Percentiles rank a stretch among this genome's conserved stretches.
phyloP scores from a whole-genome alignment of 768 basidiomycete species.

The Gloeophyllum trabeum region DNA sequence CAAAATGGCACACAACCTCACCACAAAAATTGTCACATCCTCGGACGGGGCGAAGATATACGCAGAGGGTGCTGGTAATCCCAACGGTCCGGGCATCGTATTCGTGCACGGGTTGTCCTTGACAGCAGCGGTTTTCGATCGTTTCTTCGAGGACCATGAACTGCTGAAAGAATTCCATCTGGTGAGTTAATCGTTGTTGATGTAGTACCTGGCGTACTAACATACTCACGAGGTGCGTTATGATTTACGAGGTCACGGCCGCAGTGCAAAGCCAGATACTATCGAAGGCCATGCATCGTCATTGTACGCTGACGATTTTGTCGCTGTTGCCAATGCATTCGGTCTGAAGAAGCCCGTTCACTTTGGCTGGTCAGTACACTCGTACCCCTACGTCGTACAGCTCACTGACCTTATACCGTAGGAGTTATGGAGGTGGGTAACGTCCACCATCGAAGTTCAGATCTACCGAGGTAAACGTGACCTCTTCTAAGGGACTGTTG shows the following conservation, averaged over 20 bases:
- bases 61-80: no score
- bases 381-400: constrained; percentile 4
- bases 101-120: no score
- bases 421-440: constrained; percentile 7
- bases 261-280: constrained; percentile 7
- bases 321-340: constrained; percentile 10
- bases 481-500: constrained; percentile 8
- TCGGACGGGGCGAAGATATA: no score
- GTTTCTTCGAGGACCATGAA: no score
- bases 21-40: no score
- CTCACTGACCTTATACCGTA: background rate
- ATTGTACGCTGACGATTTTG: constrained; percentile 12
- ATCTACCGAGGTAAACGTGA: background rate
- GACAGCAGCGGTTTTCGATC: no score
- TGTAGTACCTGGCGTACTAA: no score
- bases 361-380: constrained; percentile 12
- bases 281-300: constrained; percentile 6
- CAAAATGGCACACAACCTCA: no score
- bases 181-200: no score
- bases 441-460: background rate
- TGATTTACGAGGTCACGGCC: constrained; percentile 14
- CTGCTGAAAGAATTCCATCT: no score
- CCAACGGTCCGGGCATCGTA: no score
- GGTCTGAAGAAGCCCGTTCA: constrained; percentile 9
- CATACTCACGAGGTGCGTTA: constrained; percentile 15